Conservation (phyloP, 257 asterid genomes). For the Solanum paucissectum region DNA sequence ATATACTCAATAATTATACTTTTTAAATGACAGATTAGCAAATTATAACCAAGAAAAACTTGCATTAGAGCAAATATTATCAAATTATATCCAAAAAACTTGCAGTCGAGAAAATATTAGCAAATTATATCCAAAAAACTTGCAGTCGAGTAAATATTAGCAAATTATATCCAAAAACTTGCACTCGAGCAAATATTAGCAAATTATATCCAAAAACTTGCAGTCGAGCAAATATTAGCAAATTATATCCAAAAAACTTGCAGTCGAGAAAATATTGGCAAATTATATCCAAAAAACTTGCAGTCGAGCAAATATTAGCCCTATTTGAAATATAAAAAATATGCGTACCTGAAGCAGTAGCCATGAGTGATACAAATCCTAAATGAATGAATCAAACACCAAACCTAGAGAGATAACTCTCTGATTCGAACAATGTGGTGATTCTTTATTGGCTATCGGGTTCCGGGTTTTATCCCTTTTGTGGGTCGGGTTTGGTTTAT, state of each 20-base stretch:
- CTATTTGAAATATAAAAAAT: not conserved
- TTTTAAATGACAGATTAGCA: not conserved
- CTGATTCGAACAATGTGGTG: not conserved
- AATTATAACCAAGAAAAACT: not conserved
- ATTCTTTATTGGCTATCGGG: not conserved
- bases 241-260: not conserved
- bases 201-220: not conserved
- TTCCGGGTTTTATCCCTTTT: not conserved
- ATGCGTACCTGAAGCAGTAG: slow-evolving; percentile 64
- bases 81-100: not conserved
- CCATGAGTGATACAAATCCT: slow-evolving; percentile 30
- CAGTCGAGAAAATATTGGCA: too few relatives aligned
- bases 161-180: not conserved
- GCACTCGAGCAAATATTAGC: not conserved
- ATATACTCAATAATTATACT: not conserved
- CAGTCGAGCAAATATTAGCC: not conserved
- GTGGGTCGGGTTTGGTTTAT: not conserved
- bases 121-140: not conserved
- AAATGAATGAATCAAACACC: not conserved
- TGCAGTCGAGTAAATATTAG: not conserved
- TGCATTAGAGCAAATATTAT: not conserved
- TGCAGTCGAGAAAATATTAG: not conserved
- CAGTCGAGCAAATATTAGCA: not conserved
- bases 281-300: too few relatives aligned
- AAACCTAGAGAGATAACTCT: not conserved